Evolutionary conservation across 2,329 filamentous ascomycete species (phyloP).

Genomic region (Aspergillus quadricinctus): DNA sequence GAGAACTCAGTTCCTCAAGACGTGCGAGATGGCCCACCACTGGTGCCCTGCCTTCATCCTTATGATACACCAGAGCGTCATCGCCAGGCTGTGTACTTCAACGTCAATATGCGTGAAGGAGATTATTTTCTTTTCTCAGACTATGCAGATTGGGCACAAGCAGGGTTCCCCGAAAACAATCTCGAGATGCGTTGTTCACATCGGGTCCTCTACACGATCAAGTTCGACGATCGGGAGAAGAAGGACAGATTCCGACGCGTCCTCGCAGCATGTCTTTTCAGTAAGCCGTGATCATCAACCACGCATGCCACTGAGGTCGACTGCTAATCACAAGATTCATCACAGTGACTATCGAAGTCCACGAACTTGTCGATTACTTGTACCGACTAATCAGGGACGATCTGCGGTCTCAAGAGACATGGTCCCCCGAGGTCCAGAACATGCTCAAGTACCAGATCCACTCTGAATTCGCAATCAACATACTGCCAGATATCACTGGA

Average conservation of each 20-base stretch:
- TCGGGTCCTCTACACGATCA: conserved; percentile 15
- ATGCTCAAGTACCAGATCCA: conserved; percentile 22
- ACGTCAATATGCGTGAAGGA: conserved; percentile 16
- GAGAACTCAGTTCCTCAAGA: conserved; percentile 17
- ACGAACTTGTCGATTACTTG: conserved; percentile 25
- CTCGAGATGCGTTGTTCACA: conserved; percentile 20
- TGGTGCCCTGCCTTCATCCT: conserved; percentile 23
- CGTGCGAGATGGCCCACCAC: conserved; percentile 17
- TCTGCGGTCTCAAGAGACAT: conserved; percentile 15
- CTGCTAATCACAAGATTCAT: neutral
- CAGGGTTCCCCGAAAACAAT: conserved; percentile 9
- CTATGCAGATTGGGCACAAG: conserved; percentile 12
- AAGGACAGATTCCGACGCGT: conserved; percentile 33
- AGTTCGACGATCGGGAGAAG: conserved; percentile 20
- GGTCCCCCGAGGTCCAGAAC: conserved; percentile 13
- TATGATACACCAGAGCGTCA: conserved; percentile 34
- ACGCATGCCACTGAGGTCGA: neutral
- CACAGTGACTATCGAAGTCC: conserved; percentile 24
- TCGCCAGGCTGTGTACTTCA: conserved; percentile 32
- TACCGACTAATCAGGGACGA: conserved; percentile 33
- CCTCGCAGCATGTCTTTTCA: conserved; percentile 28
- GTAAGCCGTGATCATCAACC: conserved; percentile 14
- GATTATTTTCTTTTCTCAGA: conserved; percentile 38
- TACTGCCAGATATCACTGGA: conserved; percentile 14
- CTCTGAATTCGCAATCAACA: conserved; percentile 17